Evolutionary conservation across 192 early-diverging fungal genomes (phyloP).

Genomic region (Piromyces finnis): DNA sequence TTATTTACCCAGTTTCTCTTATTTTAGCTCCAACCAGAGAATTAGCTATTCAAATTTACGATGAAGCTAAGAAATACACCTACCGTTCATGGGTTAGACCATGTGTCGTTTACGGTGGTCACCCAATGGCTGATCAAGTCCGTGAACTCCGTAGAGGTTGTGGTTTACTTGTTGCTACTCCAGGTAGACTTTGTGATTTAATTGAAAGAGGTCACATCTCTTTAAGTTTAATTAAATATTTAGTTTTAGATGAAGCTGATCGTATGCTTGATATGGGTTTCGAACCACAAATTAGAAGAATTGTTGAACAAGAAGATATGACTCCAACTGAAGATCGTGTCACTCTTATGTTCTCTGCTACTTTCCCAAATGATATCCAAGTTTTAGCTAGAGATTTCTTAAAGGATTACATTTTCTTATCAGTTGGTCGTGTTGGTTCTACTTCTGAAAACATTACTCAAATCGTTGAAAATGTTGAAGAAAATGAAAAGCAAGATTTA

Average conservation of each 20-base stretch:
- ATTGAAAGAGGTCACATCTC: conserved; percentile 63
- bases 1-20: conserved; percentile 51
- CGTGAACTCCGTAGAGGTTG: conserved; percentile 81
- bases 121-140: conserved; percentile 74
- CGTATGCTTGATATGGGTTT: conserved; percentile 96
- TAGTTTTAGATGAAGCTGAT: conserved; percentile 93
- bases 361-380: conserved; percentile 85
- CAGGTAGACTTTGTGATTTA: conserved; percentile 81
- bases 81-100: conserved; percentile 56
- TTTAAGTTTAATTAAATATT: conserved; percentile 51
- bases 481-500: conserved; percentile 79
- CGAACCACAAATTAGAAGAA: conserved; percentile 74
- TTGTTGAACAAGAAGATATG: conserved; percentile 69
- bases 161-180: conserved; percentile 80
- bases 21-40: conserved; percentile 90
- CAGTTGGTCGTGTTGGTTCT: conserved; percentile 83
- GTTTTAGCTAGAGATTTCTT: conserved; percentile 84
- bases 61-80: neutral
- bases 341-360: conserved; percentile 97
- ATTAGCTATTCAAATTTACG: conserved; percentile 72
- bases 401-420: conserved; percentile 54
- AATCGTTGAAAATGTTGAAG: conserved; percentile 80
- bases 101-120: conserved; percentile 89
- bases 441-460: conserved; percentile 35
- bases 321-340: conserved; percentile 52